Evolutionary conservation across 1,139 yeast genomes (phyloP), one percentile per base, ranked within the genome.

Genomic region (Geotrichum citri-aurantii): DNA sequence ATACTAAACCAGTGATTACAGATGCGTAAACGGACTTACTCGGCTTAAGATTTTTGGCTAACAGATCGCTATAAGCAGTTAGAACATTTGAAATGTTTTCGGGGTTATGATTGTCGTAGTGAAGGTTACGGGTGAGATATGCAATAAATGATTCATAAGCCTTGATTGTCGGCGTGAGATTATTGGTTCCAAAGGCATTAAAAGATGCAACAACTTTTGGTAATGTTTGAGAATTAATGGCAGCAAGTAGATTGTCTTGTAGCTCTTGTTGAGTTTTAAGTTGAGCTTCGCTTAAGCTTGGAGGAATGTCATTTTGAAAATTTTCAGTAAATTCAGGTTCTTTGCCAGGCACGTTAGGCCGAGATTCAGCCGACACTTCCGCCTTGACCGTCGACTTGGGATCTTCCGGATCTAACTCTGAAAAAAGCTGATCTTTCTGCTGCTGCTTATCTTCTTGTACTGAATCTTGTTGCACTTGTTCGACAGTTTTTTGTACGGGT

Each of bases 21-120:
- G 69, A 61, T 17, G 65, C 53, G 61, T 73, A 73, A 1, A 75
- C 71, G n/a, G 65, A 62, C 3, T 62, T 64, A 12, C 54, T 27
- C 24, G 54, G 53, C 31, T 44, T 19, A 12, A 52, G 14, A 14
- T 40, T 54, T 27, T 53, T 54, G 21, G 60, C 47, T 12, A 57
- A 26, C 7, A 26, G 19, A 24, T 57, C 60, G 19, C 26, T 54
- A 33, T 57, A 57, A n/a, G 50, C 51, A 17, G 58, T 26, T 12
- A 57, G 52, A 17, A 57, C 40, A 29, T 29, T 40, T 12, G 57
- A 49, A n/a, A 57, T 48, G 23, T 54, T 50, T 31, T 54, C 55
- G 14, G 49, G 47, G 21, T 52, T 44, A 17, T 49, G 37, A n/a
- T 57, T 50, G 27, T 57, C 42, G 24, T 33, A 27, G 5, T 51